phyloP scores from a whole-genome alignment of 108 stramenopile species.

The Cylindrotheca fusiformis region DNA sequence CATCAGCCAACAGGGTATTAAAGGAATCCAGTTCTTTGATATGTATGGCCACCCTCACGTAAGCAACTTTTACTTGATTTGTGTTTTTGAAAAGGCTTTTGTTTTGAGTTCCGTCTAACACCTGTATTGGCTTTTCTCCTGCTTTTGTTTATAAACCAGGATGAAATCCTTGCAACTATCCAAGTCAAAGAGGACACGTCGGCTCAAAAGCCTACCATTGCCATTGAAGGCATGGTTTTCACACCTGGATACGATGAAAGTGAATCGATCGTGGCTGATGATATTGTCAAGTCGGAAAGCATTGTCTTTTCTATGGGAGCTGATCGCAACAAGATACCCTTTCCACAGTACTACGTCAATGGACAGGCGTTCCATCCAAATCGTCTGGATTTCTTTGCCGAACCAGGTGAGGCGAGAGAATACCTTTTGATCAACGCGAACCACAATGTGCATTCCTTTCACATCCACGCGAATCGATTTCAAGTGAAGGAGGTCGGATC shows the following conservation, averaged over 20 bases:
- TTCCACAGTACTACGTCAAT: constrained; percentile 55
- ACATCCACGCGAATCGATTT: constrained; percentile 56
- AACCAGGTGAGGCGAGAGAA: constrained; percentile 41
- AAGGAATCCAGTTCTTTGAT: constrained; percentile 51
- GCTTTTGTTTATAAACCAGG: neutral
- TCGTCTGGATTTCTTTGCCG: constrained; percentile 23
- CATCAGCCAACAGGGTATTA: constrained; percentile 44
- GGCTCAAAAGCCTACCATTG: neutral
- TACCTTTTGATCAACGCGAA: constrained; percentile 46
- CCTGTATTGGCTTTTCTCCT: neutral
- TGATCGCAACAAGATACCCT: constrained; percentile 35
- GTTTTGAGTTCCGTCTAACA: neutral
- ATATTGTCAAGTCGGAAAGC: constrained; percentile 33
- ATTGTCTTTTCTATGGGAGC: constrained; percentile 51
- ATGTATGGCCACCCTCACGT: constrained; percentile 45
- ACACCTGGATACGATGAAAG: constrained; percentile 30
- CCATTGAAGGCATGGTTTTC: constrained; percentile 30
- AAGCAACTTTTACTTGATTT: neutral
- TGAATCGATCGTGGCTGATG: constrained; percentile 23
- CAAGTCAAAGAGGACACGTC: neutral
- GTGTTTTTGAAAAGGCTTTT: neutral
- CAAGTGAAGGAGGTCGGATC: constrained; percentile 51
- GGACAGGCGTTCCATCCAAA: constrained; percentile 35
- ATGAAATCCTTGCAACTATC: constrained; percentile 7
- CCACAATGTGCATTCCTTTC: constrained; percentile 56